Conservation (phyloP, 225 moss, liverwort and hornwort genomes). For the Physcomitrellopsis africana region DNA sequence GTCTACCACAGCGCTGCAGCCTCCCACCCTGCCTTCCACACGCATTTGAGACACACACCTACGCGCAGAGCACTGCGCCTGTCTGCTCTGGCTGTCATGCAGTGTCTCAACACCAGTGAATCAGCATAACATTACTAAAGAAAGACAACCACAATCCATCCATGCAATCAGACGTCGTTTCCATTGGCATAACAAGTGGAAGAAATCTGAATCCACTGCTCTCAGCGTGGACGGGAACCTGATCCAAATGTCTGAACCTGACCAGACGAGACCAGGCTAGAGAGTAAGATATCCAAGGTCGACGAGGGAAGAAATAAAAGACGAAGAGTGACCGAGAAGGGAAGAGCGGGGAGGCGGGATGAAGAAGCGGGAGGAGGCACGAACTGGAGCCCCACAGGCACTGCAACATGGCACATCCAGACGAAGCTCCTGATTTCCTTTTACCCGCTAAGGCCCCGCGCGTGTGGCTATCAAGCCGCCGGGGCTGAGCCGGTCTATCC, state of each 20-base stretch:
- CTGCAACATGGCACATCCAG: constrained; percentile 14
- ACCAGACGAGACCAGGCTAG: too few relatives aligned
- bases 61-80: not conserved
- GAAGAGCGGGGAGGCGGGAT: too few relatives aligned
- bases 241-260: too few relatives aligned
- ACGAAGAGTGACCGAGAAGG: not conserved
- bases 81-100: not conserved
- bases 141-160: not conserved
- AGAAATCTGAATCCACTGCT: too few relatives aligned
- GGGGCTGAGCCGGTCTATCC: constrained; percentile 48
- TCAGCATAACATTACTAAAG: not conserved
- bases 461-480: constrained; percentile 54
- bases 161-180: too few relatives aligned
- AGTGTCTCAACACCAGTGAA: too few relatives aligned
- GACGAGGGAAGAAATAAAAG: not conserved
- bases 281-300: not conserved
- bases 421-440: constrained; percentile 22
- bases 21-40: not conserved
- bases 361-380: constrained; percentile 1
- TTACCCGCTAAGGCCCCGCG: too few relatives aligned
- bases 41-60: not conserved
- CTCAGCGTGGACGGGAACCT: too few relatives aligned
- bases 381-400: constrained; percentile 43
- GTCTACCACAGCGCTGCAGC: constrained; percentile 27
- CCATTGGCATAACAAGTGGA: too few relatives aligned